Evolutionary conservation across 2,329 filamentous ascomycete genomes (phyloP).

Genomic region (Fusarium xyrophilum): DNA sequence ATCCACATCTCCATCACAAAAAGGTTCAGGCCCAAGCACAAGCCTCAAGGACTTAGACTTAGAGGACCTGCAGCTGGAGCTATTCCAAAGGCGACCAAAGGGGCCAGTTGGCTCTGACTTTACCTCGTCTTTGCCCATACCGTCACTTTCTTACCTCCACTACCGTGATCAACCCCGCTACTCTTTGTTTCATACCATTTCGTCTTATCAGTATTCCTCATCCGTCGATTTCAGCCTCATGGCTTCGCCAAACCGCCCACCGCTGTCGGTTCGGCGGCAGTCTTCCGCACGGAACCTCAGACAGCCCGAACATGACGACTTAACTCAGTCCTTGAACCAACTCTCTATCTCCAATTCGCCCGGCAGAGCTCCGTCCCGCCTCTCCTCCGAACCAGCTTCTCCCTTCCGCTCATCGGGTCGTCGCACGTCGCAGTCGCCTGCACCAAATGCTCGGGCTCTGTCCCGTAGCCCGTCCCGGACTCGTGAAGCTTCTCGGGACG

Average conservation of each 20-base stretch:
- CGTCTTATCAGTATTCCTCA: constrained; percentile 16
- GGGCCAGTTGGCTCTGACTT: constrained; percentile 24
- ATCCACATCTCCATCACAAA: constrained; percentile 22
- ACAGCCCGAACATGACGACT: constrained; percentile 42
- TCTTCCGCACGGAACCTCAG: constrained; percentile 44
- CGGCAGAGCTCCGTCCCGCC: constrained; percentile 41
- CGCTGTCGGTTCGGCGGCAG: constrained; percentile 46
- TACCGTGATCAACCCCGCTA: constrained; percentile 10
- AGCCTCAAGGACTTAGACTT: not conserved
- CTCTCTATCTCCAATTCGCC: constrained; percentile 52
- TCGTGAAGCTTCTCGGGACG: constrained; percentile 54
- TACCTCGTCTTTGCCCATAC: constrained; percentile 9
- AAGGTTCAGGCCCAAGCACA: constrained; percentile 7
- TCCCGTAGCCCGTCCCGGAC: constrained; percentile 54
- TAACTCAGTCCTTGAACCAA: constrained; percentile 53
- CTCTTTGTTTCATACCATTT: constrained; percentile 13
- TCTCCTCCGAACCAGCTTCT: constrained; percentile 49
- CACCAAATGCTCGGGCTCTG: constrained; percentile 40
- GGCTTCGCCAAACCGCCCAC: constrained; percentile 41
- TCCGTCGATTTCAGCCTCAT: constrained; percentile 35
- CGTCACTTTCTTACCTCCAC: not conserved
- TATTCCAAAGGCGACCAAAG: constrained; percentile 29
- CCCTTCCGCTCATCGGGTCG: constrained; percentile 51
- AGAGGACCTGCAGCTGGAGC: constrained; percentile 5
- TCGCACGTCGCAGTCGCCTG: constrained; percentile 39